phyloP scores from a whole-genome alignment of 805 yeast genomes.

The Saturnispora zaruensis region DNA sequence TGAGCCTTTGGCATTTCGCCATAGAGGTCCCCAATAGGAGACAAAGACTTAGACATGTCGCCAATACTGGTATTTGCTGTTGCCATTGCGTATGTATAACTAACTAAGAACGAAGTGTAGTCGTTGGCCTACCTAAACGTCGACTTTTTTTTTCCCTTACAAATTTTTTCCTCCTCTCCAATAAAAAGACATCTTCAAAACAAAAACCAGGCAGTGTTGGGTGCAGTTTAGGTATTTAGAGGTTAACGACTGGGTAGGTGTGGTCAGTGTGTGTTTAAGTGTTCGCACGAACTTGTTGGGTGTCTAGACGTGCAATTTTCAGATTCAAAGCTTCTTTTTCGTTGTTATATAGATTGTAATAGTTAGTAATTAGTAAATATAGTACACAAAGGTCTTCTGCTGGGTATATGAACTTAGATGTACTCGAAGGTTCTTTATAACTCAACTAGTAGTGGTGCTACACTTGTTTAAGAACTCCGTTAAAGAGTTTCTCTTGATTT shows the following conservation, averaged over 20 bases:
- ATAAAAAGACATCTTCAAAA: not conserved
- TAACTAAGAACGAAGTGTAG: not conserved
- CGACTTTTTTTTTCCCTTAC: conserved; percentile 1
- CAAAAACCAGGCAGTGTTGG: not conserved
- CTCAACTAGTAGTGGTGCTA: too few relatives aligned
- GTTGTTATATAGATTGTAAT: not conserved
- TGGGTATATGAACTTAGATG: too few relatives aligned
- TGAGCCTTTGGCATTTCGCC: conserved; percentile 39
- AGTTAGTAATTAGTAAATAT: too few relatives aligned
- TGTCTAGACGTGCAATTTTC: not conserved
- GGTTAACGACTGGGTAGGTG: not conserved
- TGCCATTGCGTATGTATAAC: conserved; percentile 18
- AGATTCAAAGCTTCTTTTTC: not conserved
- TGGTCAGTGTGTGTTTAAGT: not conserved
- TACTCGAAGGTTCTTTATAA: too few relatives aligned
- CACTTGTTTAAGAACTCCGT: not conserved
- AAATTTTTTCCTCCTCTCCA: not conserved
- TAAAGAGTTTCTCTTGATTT: conserved; percentile 11
- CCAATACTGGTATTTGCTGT: conserved; percentile 36
- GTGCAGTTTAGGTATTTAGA: not conserved
- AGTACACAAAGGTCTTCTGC: too few relatives aligned
- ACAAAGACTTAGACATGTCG: conserved; percentile 48
- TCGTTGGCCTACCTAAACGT: not conserved
- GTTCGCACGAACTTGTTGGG: too few relatives aligned
- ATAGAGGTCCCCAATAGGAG: conserved; percentile 51